phyloP scores from a whole-genome alignment of 148 eudicot species.

The Dysphania ambrosioides region DNA sequence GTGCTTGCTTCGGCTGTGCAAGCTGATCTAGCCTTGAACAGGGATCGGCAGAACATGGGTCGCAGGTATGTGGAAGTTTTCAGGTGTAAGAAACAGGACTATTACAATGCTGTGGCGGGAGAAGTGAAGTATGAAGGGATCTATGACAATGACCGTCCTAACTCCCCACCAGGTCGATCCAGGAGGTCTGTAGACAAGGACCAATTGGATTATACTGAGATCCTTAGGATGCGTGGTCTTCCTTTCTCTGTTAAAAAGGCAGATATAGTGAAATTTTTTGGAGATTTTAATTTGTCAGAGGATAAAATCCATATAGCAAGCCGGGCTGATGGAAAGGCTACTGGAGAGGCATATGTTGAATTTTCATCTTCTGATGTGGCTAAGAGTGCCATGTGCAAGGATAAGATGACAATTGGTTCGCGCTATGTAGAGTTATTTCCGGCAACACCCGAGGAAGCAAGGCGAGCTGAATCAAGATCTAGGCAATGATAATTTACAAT shows the following conservation, averaged over 20 bases:
- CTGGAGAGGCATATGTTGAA: constrained; percentile 91
- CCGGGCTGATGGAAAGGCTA: constrained; percentile 75
- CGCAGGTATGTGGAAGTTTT: constrained; percentile 88
- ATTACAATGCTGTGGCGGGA: constrained; percentile 76
- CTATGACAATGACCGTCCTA: constrained; percentile 39
- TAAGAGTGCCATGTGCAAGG: constrained; percentile 85
- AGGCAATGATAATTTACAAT: constrained; percentile 36
- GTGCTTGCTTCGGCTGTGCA: constrained; percentile 67
- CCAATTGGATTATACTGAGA: constrained; percentile 66
- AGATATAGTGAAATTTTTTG: constrained; percentile 61
- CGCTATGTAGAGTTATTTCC: constrained; percentile 89
- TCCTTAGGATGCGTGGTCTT: constrained; percentile 74
- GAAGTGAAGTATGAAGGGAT: constrained; percentile 62
- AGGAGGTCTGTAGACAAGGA: constrained; percentile 63
- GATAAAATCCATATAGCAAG: constrained; percentile 61
- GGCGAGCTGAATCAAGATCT: constrained; percentile 68
- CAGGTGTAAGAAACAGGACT: constrained; percentile 78
- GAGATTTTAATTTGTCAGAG: constrained; percentile 46
- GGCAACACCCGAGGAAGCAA: constrained; percentile 63
- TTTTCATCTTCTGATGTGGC: constrained; percentile 76
- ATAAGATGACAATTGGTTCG: constrained; percentile 72
- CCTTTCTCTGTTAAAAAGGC: constrained; percentile 65
- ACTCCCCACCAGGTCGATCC: constrained; percentile 54
- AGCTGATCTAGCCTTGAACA: constrained; percentile 65
- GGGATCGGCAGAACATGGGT: constrained; percentile 76